Evolutionary conservation across 768 basidiomycete genomes (phyloP).

Genomic region (Boletus fagicola): DNA sequence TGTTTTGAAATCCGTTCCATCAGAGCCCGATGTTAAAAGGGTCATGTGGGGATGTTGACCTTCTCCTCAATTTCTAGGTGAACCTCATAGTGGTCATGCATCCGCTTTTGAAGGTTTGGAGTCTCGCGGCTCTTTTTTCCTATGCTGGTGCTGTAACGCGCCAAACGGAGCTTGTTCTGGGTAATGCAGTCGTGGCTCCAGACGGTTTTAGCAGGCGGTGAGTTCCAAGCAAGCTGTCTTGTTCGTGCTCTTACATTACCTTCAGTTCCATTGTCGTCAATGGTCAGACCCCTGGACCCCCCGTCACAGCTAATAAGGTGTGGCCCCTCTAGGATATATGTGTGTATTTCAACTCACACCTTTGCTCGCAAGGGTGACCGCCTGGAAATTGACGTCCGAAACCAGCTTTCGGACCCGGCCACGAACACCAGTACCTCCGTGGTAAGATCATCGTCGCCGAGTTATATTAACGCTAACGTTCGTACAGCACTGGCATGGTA

Average conservation of each 20-base stretch:
- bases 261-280: conserved; percentile 40
- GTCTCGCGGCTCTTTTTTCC: conserved; percentile 8
- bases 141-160: conserved; percentile 13
- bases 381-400: conserved; percentile 43
- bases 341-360: background rate
- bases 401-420: conserved; percentile 37
- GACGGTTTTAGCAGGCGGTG: conserved; percentile 40
- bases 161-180: conserved; percentile 31
- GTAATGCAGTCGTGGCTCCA: conserved; percentile 41
- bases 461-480: background rate
- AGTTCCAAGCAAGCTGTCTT: background rate
- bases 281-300: conserved; percentile 39
- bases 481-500: conserved; percentile 45
- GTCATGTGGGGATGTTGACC: background rate
- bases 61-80: background rate
- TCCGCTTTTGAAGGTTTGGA: conserved; percentile 7
- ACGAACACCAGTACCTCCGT: conserved; percentile 43
- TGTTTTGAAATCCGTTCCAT: background rate
- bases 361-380: conserved; percentile 33
- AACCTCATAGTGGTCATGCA: conserved; percentile 9
- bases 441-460: conserved; percentile 24
- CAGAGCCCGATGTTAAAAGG: background rate
- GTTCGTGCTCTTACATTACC: conserved; percentile 5
- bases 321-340: background rate
- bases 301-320: conserved; percentile 42